Evolutionary conservation across 768 basidiomycete genomes (phyloP), one percentile per base, ranked within the genome.

Genomic region (Boletales sp.): DNA sequence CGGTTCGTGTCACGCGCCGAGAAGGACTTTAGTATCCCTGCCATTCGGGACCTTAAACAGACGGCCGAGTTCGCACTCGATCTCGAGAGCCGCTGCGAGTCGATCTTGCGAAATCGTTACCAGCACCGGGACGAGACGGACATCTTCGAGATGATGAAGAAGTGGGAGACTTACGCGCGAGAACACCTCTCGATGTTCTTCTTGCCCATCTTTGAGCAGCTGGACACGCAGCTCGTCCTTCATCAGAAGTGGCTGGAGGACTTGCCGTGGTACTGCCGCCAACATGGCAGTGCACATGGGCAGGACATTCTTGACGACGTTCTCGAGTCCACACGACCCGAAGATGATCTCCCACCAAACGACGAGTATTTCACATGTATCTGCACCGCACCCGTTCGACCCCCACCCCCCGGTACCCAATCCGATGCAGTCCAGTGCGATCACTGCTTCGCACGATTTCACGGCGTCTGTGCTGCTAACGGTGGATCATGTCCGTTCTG

Each of bases 401-500:
- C 89, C 8, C 89, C 89, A n/a, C 82, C 83, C 4, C 81, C 80
- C 5, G 88, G 88, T 12, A 71, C 74, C 18, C 73, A 78, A 27
- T 90, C 90, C 0, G 89, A 91, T 62, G 90, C 90, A 1, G 90
- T 93, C 14, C 90, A 93, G 64, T 93, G 90, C 63, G 90, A 93
- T 62, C 89, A 92, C 58, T 93, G 90, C 54, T 88, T 80, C 64
- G 90, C 90, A 42, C 75, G 89, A 43, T 93, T 93, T 69, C 90
- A 93, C 53, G 89, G 88, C 5, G 77, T 83, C 43, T 92, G 90
- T 58, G 90, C 89, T 11, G 84, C 84, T 56, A 88, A 86, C 55
- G 90, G 90, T n/a, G 90, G 90, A 32, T 93, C 90, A 5, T 93
- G 90, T 62, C 90, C 90, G 0, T 93, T 93, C 73, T 93, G 90